Base-by-base conservation (phyloP, 1,139 yeast genomes). In the Yamadazyma triangularis region DNA sequence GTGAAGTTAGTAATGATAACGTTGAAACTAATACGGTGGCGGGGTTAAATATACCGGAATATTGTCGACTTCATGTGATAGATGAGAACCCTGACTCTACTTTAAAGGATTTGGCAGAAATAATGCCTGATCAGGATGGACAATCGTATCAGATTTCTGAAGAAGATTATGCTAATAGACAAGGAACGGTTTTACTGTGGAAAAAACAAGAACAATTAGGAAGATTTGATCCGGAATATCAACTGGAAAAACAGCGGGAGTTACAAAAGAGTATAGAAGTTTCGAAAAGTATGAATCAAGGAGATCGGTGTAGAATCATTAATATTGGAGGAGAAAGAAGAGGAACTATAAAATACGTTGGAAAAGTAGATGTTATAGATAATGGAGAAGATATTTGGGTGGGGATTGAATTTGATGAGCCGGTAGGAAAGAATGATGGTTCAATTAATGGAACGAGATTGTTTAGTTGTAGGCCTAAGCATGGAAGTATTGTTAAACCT, bases 131-230 rank as follows among this genome's bases (percentile, higher is more conserved):
- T 24, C 50, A 57, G 5, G 58, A 63, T 1, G 53, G 48, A 19
- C 66, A 60, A 15, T 26, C 22, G 2, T 86, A 70, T 50, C 64
- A 73, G 40, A 60, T 86, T 52, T 60, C 79, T 3, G 86, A 80
- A 29, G 79, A 71, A 30, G 87, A 79, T 27, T 89, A 89, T 52
- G 79, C 71, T 24, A 62, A 64, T 32, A 63, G 83, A 33, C 35
- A 56, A 4, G 76, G 80, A 34, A 69, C 91, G 0, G 94, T 86
- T 3, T 67, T 82, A 37, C 70, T 69, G 31, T 89, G 95, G 95
- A 88, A 88, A 55, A 68, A 70, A 37, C 59, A 67, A 25, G 70
- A 83, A 41, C 58, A 73, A 35, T 58, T 86, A 15, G 96, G 96
- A 0, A 62, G 91, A 30, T 88, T 81, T 50, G 74, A 81, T 41